Evolutionary conservation across 129 eudicot genomes (phyloP).

Genomic region (Calendula officinalis): DNA sequence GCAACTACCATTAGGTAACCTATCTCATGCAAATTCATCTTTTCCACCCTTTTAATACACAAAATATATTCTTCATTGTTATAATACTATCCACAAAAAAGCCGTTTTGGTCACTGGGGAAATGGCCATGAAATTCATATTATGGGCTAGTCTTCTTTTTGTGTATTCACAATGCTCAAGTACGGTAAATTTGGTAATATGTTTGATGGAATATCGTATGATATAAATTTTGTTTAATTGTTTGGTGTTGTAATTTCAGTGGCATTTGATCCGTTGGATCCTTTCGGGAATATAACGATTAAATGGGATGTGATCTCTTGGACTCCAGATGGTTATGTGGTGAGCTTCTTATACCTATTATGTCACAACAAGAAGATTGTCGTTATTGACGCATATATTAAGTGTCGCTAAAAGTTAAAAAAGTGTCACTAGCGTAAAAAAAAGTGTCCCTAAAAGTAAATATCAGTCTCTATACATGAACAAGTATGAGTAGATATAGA

Average conservation of each 20-base stretch:
- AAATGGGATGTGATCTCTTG: constrained; percentile 85
- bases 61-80: neutral
- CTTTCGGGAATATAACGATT: constrained; percentile 75
- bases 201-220: neutral
- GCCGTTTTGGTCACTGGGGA: neutral
- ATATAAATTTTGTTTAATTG: neutral
- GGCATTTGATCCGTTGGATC: constrained; percentile 82
- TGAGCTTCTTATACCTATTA: constrained; percentile 34
- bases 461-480: no score
- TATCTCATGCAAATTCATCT: constrained; percentile 32
- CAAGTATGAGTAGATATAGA: no score
- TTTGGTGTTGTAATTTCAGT: constrained; percentile 30
- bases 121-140: constrained; percentile 27
- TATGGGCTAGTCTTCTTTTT: constrained; percentile 40
- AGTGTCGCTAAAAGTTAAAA: no score
- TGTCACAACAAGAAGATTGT: no score
- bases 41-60: constrained; percentile 18
- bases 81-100: neutral
- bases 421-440: no score
- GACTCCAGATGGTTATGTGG: constrained; percentile 86
- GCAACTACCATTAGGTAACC: constrained; percentile 64
- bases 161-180: constrained; percentile 35
- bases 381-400: no score
- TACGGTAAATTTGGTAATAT: constrained; percentile 30
- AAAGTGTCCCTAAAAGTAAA: no score